These are phyloP conservation scores for Talaromyces sp. DNA, from an alignment of 2,329 filamentous ascomycete genomes.

Conservation along the genomic window DNA sequence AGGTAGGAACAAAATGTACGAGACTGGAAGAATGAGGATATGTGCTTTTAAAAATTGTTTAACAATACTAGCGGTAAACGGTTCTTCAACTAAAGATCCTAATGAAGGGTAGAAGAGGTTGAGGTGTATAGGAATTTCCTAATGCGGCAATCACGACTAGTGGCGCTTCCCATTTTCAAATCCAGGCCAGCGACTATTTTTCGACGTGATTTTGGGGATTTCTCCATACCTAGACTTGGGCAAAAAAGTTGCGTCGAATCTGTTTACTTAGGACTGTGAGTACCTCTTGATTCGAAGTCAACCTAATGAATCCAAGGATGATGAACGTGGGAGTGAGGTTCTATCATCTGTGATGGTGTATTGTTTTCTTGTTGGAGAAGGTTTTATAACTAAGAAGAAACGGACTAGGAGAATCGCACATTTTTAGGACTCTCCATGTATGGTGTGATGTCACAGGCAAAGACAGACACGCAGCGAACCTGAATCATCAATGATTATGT, in stretches of 20 bases:
- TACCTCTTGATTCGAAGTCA: slow-evolving; percentile 13
- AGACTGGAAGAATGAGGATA: too few relatives aligned
- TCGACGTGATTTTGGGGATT: background rate
- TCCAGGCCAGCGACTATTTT: background rate
- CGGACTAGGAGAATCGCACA: too few relatives aligned
- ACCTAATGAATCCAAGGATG: background rate
- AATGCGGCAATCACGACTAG: background rate
- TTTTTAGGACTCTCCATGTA: too few relatives aligned
- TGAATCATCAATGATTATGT: too few relatives aligned
- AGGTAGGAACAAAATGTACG: too few relatives aligned
- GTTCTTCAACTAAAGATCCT: background rate
- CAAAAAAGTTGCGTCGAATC: background rate
- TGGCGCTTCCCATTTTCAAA: background rate
- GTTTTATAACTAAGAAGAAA: too few relatives aligned
- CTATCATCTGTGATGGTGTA: background rate
- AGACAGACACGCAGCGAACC: too few relatives aligned
- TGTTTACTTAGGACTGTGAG: slow-evolving; percentile 16
- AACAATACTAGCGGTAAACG: background rate
- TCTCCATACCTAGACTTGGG: too few relatives aligned
- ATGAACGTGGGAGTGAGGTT: background rate
- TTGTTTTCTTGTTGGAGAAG: too few relatives aligned
- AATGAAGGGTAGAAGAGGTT: background rate
- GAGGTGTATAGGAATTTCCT: background rate
- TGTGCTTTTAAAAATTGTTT: background rate
- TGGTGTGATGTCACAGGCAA: too few relatives aligned